phyloP scores from a whole-genome alignment of 2,329 filamentous ascomycete species.

The Stromatinia cepivora region DNA sequence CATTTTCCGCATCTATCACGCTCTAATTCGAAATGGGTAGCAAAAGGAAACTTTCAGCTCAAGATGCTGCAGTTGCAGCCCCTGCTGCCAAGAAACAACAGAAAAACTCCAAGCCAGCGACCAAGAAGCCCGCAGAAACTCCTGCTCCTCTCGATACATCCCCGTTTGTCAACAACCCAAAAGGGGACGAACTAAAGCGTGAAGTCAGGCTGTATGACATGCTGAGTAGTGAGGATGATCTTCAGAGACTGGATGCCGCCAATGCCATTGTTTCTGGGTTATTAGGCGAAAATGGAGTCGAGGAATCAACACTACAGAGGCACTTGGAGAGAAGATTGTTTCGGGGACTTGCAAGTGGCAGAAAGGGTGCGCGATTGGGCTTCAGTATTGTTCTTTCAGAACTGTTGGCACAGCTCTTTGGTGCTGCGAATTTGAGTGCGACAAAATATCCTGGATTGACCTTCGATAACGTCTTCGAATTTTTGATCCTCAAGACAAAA shows the following conservation, averaged over 20 bases:
- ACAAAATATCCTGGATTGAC: slow-evolving; percentile 56
- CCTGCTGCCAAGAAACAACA: slow-evolving; percentile 37
- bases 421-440: slow-evolving; percentile 46
- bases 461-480: slow-evolving; percentile 55
- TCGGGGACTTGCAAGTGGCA: slow-evolving; percentile 83
- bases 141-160: slow-evolving; percentile 32
- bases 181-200: slow-evolving; percentile 55
- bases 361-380: slow-evolving; percentile 83
- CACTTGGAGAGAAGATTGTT: slow-evolving; percentile 71
- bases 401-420: slow-evolving; percentile 70
- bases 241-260: slow-evolving; percentile 58
- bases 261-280: slow-evolving; percentile 59
- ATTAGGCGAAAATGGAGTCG: slow-evolving; percentile 50
- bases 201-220: slow-evolving; percentile 62
- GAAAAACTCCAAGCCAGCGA: slow-evolving; percentile 24
- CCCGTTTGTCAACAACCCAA: slow-evolving; percentile 54
- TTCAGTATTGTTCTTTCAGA: slow-evolving; percentile 89
- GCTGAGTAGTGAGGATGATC: slow-evolving; percentile 59
- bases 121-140: slow-evolving; percentile 26
- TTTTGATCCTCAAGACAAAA: slow-evolving; percentile 57
- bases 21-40: slow-evolving; percentile 42
- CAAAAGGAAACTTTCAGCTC: slow-evolving; percentile 47
- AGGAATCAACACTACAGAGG: slow-evolving; percentile 55
- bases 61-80: slow-evolving; percentile 30
- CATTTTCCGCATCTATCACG: background rate